phyloP scores from a whole-genome alignment of 306 rosid species.

The Sechiopsis laciniata region DNA sequence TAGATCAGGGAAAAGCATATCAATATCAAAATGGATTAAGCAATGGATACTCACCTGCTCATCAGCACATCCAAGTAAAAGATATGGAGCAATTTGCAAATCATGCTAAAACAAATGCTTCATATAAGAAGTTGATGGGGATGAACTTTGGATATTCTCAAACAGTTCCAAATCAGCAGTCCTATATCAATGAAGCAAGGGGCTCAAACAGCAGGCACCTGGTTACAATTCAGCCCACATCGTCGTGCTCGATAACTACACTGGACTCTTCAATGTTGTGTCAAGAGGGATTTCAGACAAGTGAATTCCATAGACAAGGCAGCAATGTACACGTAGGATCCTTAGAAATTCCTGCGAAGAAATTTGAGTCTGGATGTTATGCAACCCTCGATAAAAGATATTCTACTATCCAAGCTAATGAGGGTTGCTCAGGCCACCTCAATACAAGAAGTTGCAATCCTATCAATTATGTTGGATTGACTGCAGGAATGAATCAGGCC shows the following conservation, averaged over 20 bases:
- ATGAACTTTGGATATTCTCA: slow-evolving; percentile 25
- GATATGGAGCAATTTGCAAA: slow-evolving; percentile 23
- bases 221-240: slow-evolving; percentile 28
- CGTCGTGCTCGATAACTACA: slow-evolving; percentile 27
- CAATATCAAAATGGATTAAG: slow-evolving; percentile 28
- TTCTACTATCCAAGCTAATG: slow-evolving; percentile 24
- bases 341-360: slow-evolving; percentile 39
- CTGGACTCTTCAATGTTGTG: slow-evolving; percentile 31
- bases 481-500: slow-evolving; percentile 25
- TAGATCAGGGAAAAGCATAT: slow-evolving; percentile 32
- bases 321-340: slow-evolving; percentile 25
- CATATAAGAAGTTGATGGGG: slow-evolving; percentile 32
- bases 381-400: slow-evolving; percentile 32
- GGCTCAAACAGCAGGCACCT: slow-evolving; percentile 43
- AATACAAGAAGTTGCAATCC: slow-evolving; percentile 23
- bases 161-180: slow-evolving; percentile 27
- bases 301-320: slow-evolving; percentile 31
- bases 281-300: slow-evolving; percentile 35
- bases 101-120: slow-evolving; percentile 31
- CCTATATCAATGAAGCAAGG: slow-evolving; percentile 37
- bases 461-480: slow-evolving; percentile 23
- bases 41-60: slow-evolving; percentile 28
- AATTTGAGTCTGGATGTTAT: slow-evolving; percentile 29
- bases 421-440: slow-evolving; percentile 29
- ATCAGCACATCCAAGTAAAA: slow-evolving; percentile 32